Evolutionary conservation across 2,329 filamentous ascomycete genomes (phyloP).

Genomic region (Verticillium zaregamsianum): DNA sequence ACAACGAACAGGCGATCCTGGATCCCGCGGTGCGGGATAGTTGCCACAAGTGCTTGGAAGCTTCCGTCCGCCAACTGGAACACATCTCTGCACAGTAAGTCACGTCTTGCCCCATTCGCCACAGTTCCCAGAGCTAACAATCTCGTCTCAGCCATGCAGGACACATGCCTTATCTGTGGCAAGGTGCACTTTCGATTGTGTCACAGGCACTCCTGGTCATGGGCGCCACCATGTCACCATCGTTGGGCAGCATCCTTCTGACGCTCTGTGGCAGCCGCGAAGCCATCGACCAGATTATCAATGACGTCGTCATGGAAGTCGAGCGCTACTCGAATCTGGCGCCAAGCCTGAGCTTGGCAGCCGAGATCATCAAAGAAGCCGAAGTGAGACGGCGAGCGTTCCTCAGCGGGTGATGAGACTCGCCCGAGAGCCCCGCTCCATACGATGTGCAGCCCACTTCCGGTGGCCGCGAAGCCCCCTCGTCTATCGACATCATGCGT

Average conservation of each 20-base stretch:
- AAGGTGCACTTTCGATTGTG: slow-evolving; percentile 77
- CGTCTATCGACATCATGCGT: slow-evolving; percentile 3
- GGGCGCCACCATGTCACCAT: slow-evolving; percentile 77
- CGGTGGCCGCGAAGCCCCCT: neutral
- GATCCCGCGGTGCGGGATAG: slow-evolving; percentile 72
- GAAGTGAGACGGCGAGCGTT: slow-evolving; percentile 66
- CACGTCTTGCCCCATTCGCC: neutral
- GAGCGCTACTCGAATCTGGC: slow-evolving; percentile 71
- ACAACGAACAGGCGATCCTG: slow-evolving; percentile 68
- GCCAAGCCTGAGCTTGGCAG: slow-evolving; percentile 70
- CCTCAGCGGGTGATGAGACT: slow-evolving; percentile 40
- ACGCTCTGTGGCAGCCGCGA: slow-evolving; percentile 51
- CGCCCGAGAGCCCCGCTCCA: slow-evolving; percentile 1
- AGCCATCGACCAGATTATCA: slow-evolving; percentile 71
- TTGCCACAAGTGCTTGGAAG: slow-evolving; percentile 77
- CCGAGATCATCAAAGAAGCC: slow-evolving; percentile 77
- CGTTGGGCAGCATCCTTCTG: slow-evolving; percentile 61
- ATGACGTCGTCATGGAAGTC: slow-evolving; percentile 71
- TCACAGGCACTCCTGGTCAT: slow-evolving; percentile 79
- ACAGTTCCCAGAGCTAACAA: slow-evolving; percentile 27
- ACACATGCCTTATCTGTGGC: slow-evolving; percentile 83
- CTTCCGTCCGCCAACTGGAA: slow-evolving; percentile 74
- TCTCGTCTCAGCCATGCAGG: slow-evolving; percentile 61
- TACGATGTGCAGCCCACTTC: slow-evolving; percentile 1
- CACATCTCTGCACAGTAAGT: slow-evolving; percentile 73